These are phyloP conservation scores for Fusarium odoratissimum DNA, from an alignment of 2,329 filamentous ascomycete genomes.

Conservation along the genomic window DNA sequence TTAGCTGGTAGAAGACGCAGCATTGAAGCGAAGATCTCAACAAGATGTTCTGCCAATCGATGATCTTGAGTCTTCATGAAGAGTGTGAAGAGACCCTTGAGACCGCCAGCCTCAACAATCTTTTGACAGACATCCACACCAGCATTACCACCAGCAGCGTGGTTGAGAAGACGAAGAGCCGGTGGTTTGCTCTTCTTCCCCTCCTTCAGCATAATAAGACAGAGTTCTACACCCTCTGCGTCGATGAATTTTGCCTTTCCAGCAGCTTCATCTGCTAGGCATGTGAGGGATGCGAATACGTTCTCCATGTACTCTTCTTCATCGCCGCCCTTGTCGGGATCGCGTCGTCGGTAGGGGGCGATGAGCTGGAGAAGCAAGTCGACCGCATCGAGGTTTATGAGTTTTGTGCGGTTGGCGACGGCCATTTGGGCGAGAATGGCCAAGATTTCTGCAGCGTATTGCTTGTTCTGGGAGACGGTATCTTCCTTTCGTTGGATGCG, in stretches of 20 bases:
- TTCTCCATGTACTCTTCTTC: conserved; percentile 98
- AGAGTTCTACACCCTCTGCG: conserved; percentile 91
- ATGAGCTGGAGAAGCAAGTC: conserved; percentile 86
- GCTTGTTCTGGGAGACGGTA: conserved; percentile 86
- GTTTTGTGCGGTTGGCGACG: conserved; percentile 68
- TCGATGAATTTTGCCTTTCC: conserved; percentile 88
- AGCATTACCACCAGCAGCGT: conserved; percentile 69
- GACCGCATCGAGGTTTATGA: conserved; percentile 76
- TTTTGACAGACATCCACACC: conserved; percentile 75
- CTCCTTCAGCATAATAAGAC: conserved; percentile 90
- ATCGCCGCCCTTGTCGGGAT: conserved; percentile 85
- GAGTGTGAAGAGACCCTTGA: conserved; percentile 86
- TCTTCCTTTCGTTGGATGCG: conserved; percentile 78
- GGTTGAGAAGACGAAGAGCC: conserved; percentile 85
- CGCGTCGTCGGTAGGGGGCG: conserved; percentile 84
- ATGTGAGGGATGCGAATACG: conserved; percentile 87
- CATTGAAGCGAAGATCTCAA: conserved; percentile 86
- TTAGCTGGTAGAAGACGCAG: conserved; percentile 82
- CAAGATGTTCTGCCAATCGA: conserved; percentile 78
- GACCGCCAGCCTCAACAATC: conserved; percentile 83
- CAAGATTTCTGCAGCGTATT: conserved; percentile 92
- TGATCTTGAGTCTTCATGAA: conserved; percentile 87
- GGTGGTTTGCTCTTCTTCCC: conserved; percentile 84
- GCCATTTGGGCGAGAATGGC: conserved; percentile 88
- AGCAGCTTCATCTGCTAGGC: conserved; percentile 76